Percentiles rank a stretch among this genome's conserved stretches.
Conservation (phyloP, 2,329 filamentous ascomycete genomes). For the Beauveria caledonica region DNA sequence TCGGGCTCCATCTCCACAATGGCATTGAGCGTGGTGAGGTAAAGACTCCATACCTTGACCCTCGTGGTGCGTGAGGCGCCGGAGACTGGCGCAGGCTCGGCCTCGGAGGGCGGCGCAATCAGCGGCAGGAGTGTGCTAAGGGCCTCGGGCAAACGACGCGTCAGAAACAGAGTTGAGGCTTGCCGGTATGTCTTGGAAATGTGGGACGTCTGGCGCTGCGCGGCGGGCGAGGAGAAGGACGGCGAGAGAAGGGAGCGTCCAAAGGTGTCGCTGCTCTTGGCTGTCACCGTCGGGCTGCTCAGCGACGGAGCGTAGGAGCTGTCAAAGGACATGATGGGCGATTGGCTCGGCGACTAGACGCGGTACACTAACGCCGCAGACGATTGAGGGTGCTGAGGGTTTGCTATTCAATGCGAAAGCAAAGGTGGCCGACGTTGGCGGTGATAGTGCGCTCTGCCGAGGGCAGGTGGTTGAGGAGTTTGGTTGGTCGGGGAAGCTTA, state of each 20-base stretch:
- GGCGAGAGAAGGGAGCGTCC: slow-evolving; percentile 48
- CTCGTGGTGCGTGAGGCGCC: slow-evolving; percentile 72
- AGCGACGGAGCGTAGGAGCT: slow-evolving; percentile 30
- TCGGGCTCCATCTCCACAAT: slow-evolving; percentile 82
- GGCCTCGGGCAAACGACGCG: slow-evolving; percentile 84
- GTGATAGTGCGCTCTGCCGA: not conserved
- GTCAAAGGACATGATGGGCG: slow-evolving; percentile 33
- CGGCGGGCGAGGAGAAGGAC: slow-evolving; percentile 55
- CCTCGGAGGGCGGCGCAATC: slow-evolving; percentile 52
- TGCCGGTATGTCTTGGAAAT: slow-evolving; percentile 92
- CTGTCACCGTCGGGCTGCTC: slow-evolving; percentile 34
- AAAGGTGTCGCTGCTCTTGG: slow-evolving; percentile 31
- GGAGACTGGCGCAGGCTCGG: slow-evolving; percentile 64
- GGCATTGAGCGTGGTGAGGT: slow-evolving; percentile 86
- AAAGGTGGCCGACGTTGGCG: not conserved
- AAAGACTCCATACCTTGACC: slow-evolving; percentile 96
- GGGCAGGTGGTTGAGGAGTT: slow-evolving; percentile 1
- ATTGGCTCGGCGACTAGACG: not conserved
- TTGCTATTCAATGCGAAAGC: not conserved
- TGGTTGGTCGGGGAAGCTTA: not conserved
- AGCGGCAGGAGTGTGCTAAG: slow-evolving; percentile 77
- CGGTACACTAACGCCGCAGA: not conserved
- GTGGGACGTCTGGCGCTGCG: slow-evolving; percentile 56
- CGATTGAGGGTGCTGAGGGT: not conserved
- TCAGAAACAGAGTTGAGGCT: slow-evolving; percentile 88